phyloP scores from a whole-genome alignment of 345 rosid species.

The Acer negundo region DNA sequence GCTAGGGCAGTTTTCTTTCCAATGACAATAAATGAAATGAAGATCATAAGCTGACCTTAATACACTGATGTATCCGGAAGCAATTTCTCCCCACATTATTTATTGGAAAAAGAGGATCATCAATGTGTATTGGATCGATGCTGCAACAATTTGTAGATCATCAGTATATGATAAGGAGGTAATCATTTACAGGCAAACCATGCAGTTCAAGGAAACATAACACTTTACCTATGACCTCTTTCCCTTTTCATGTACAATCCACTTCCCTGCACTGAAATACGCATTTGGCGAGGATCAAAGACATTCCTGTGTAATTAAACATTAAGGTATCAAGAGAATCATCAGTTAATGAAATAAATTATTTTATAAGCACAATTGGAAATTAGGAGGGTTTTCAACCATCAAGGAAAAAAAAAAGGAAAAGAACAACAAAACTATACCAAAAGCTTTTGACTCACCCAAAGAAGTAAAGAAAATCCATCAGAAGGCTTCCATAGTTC shows the following conservation, averaged over 20 bases:
- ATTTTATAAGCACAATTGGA: background rate
- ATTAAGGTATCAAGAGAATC: background rate
- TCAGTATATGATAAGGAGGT: constrained; percentile 21
- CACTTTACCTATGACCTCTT: constrained; percentile 84
- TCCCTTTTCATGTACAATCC: constrained; percentile 86
- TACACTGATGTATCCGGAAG: constrained; percentile 97
- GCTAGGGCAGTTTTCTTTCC: constrained; percentile 6
- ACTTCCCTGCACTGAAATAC: constrained; percentile 91
- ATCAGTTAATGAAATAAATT: background rate
- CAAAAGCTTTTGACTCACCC: constrained; percentile 64
- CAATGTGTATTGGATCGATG: constrained; percentile 94
- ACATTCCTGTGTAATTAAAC: constrained; percentile 64
- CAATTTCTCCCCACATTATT: constrained; percentile 98
- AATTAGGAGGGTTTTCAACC: constrained; percentile 7
- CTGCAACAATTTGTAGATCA: constrained; percentile 43
- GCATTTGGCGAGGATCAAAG: constrained; percentile 98
- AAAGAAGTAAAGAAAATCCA: constrained; percentile 98
- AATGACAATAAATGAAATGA: constrained; percentile 14
- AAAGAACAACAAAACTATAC: constrained; percentile 16
- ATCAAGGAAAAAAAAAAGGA: background rate
- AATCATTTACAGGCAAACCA: constrained; percentile 17
- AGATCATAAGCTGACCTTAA: constrained; percentile 57
- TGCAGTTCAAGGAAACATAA: constrained; percentile 13
- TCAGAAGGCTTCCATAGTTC: constrained; percentile 89
- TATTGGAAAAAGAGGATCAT: constrained; percentile 90